Evolutionary conservation across 164 flowering plant species (phyloP), one percentile per base, ranked within the genome.

Genomic region (Magnolia sinica): DNA sequence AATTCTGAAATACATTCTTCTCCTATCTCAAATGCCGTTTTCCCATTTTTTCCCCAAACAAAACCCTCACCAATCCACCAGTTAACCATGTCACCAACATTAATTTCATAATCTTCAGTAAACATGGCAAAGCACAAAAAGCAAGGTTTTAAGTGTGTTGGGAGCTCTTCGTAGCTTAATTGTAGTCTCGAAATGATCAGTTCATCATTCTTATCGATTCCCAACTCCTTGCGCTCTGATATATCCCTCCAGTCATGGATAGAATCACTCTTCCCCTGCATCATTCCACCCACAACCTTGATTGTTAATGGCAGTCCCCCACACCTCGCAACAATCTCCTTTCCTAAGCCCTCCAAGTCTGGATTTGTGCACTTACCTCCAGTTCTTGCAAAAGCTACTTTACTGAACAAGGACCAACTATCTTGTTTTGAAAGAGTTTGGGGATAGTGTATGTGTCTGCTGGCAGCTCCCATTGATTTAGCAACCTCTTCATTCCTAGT

Each of bases 61-160:
- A 74, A 45, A 19, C 76, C 23, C 31, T 64, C 68, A n/a, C 22
- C 68, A 5, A 64, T 64, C 68, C 68, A 64, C 68, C 13, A 11
- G 9, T 22, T 18, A n/a, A 64, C 23, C 10, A 64, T 22, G 9
- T 20, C 9, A 4, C 0, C 0, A 64, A 20, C 20, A 7, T 8
- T 0, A 18, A 20, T 8, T 20, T 18, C 24, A 22, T 0, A n/a
- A 64, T 64, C 22, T 64, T 22, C 68, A n/a, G 68, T 9, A 20
- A 18, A 64, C 24, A 22, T n/a, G 19, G 68, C 22, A 22, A 64
- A 64, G 22, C 10, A 64, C 9, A 64, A 20, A 2, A 64, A 64
- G 23, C 68, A 64, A 64, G 68, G 68, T 19, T 64, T 64, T 22
- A 64, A 64, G 10, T 64, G 13, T 19, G 23, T n/a, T 8, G 68